Conservation (phyloP, 129 eudicot species). For the Saussurea involucrata region DNA sequence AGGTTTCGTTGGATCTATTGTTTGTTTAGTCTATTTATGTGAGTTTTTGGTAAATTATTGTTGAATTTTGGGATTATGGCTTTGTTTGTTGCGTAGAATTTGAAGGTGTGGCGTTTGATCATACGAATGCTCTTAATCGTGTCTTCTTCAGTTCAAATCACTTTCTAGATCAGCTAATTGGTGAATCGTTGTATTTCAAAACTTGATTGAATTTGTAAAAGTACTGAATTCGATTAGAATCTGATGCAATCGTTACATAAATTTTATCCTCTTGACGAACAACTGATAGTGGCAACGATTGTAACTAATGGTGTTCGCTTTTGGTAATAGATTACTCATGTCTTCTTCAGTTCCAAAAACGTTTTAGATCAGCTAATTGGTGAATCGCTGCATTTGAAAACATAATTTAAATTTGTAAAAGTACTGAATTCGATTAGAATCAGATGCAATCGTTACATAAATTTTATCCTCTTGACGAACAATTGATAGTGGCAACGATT, state of each 20-base stretch:
- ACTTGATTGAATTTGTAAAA: neutral
- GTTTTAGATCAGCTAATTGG: neutral
- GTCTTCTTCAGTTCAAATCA: neutral
- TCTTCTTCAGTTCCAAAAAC: neutral
- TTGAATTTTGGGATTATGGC: neutral
- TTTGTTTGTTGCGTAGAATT: neutral
- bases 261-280: neutral
- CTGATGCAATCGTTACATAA: neutral
- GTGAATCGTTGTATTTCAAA: neutral
- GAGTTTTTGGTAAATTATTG: neutral
- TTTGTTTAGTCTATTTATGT: neutral
- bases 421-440: neutral
- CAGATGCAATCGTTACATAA: neutral
- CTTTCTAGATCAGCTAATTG: neutral
- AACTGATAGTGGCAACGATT: neutral
- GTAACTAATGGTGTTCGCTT: neutral
- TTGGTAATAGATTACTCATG: neutral
- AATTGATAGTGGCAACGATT: neutral
- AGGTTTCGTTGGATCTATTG: neutral
- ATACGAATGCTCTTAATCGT: neutral
- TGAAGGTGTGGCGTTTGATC: conserved; percentile 1
- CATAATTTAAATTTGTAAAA: neutral
- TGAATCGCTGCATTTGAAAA: neutral
- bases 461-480: neutral
- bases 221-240: neutral